Base-by-base conservation (phyloP, 345 rosid genomes). In the Hibiscus tridactylites region DNA sequence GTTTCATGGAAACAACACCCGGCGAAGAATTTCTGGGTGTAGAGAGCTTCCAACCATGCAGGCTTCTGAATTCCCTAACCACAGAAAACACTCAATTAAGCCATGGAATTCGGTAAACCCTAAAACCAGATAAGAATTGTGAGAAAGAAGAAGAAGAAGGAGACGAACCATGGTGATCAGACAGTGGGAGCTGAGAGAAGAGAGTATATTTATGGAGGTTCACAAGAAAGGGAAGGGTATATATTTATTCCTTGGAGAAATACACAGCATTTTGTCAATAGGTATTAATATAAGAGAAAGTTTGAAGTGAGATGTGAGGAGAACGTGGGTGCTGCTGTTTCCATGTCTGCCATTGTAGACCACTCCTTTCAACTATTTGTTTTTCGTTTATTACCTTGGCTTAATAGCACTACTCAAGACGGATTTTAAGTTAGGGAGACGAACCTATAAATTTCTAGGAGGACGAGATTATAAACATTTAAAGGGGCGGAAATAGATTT, bases 321-420 rank as follows among this genome's bases (percentile, higher is more conserved):
- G 94, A 94, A 94, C 97, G 95, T 90, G 97, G 90, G 88, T 58
- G 83, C 81, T 86, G 97, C 81, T 86, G 98, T 89, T 89, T 81
- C 89, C 79, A 82, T 88, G 96, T 91, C 96, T 86, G 88, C 88
- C 89, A 85, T 84, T 80, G 61, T 75, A 61, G 71, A 35, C 67
- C 57, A 46, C 31, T 44, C 44, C 77, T 80, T 82, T 80, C 78
- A 80, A 82, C 80, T 75, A 59, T 11, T 59, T 21, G 13, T 24
- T 59, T 58, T 72, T 75, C 52, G 46, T 71, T 70, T 77, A 85
- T 86, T 86, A 74, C 73, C 91, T 90, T 82, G 90, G 88, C 91
- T 89, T 80, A 74, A 73, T 90, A 80, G 91, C 91, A 79, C 44
- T 8, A 39, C 50, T n/a, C n/a, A n/a, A n/a, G n/a, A n/a, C n/a